A percentile compares a stretch with the other conserved stretches of the same genome.
phyloP scores from a whole-genome alignment of 257 asterid genomes.

The Solanum okadae region DNA sequence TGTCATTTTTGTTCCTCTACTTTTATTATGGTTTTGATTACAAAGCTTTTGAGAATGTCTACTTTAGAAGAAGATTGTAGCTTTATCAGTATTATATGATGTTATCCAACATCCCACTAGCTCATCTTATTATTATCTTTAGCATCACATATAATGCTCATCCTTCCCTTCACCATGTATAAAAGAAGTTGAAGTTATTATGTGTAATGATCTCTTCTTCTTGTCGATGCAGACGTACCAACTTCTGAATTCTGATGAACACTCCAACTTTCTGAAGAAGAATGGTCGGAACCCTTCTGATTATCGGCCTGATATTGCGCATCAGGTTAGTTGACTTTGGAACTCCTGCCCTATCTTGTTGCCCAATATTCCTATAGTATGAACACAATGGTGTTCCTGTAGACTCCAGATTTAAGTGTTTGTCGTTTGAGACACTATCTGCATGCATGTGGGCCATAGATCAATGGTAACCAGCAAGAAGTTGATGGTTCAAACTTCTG shows the following conservation, averaged over 20 bases:
- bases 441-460: not conserved
- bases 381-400: not conserved
- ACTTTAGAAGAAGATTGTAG: not conserved
- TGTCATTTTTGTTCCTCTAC: not conserved
- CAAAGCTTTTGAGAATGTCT: not conserved
- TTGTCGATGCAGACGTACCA: conserved; percentile 47
- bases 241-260: conserved; percentile 83
- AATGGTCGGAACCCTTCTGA: conserved; percentile 65
- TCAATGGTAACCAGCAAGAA: not conserved
- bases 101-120: not conserved
- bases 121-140: not conserved
- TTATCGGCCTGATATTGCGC: conserved; percentile 80
- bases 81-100: not conserved
- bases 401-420: not conserved
- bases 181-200: not conserved
- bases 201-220: not conserved
- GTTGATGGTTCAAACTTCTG: not conserved
- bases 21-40: not conserved
- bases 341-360: not conserved
- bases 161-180: not conserved
- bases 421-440: not conserved
- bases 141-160: not conserved
- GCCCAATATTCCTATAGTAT: not conserved
- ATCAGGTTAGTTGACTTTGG: conserved; percentile 43
- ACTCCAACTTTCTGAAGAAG: conserved; percentile 42